Evolutionary conservation across 2,329 filamentous ascomycete species (phyloP).

Genomic region (Ilyonectria sp.): DNA sequence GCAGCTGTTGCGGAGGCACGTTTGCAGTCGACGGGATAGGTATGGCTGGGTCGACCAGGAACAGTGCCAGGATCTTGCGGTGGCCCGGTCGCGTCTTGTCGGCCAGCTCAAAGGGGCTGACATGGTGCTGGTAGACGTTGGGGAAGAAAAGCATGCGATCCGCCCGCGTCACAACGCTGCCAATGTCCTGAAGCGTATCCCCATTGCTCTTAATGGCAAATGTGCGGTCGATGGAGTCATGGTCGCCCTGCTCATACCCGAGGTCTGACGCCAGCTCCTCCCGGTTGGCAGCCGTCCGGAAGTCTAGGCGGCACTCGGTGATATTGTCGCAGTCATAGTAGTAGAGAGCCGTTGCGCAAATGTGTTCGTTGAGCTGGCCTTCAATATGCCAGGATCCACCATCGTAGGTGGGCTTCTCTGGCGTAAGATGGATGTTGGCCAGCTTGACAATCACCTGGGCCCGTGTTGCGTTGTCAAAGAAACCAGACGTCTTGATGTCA

Average conservation of each 20-base stretch:
- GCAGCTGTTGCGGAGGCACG: slow-evolving; percentile 60
- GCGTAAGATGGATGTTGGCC: slow-evolving; percentile 72
- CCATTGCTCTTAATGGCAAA: slow-evolving; percentile 51
- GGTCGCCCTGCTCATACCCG: slow-evolving; percentile 52
- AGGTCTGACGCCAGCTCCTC: slow-evolving; percentile 37
- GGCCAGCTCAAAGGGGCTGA: slow-evolving; percentile 65
- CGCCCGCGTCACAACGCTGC: slow-evolving; percentile 61
- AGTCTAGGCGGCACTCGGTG: slow-evolving; percentile 64
- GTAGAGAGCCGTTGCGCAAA: slow-evolving; percentile 74
- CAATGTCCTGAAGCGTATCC: slow-evolving; percentile 56
- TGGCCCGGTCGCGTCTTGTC: slow-evolving; percentile 70
- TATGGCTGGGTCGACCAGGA: slow-evolving; percentile 70
- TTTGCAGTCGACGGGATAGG: slow-evolving; percentile 61
- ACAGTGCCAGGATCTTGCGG: slow-evolving; percentile 72
- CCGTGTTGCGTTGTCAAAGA: slow-evolving; percentile 49
- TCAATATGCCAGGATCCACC: slow-evolving; percentile 71
- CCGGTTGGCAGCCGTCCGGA: slow-evolving; percentile 60
- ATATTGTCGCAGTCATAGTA: slow-evolving; percentile 75
- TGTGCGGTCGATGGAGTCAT: slow-evolving; percentile 51
- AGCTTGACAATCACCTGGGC: slow-evolving; percentile 77
- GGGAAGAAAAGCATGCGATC: slow-evolving; percentile 70
- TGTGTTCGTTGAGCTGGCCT: slow-evolving; percentile 73
- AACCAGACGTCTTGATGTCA: slow-evolving; percentile 48
- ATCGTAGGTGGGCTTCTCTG: slow-evolving; percentile 68
- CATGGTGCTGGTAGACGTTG: slow-evolving; percentile 67